Base-by-base conservation (phyloP, 2,329 filamentous ascomycete genomes). In the Talaromyces sp. region DNA sequence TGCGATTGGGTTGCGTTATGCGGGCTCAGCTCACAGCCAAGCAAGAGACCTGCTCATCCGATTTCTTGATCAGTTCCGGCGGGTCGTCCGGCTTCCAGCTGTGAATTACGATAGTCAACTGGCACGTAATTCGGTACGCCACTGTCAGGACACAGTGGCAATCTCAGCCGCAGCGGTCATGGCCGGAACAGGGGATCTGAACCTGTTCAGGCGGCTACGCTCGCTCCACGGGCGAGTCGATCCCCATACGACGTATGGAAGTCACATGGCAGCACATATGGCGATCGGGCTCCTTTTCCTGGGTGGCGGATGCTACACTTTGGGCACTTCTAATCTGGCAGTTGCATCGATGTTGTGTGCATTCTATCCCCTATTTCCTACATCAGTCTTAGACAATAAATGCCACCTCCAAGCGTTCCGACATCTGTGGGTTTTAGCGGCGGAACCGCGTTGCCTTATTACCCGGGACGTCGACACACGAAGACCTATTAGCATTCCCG, bases 371-470 rank as follows among this genome's bases (percentile, higher is more conserved):
- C 85, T 97, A 22, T 97, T 96, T 75, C 95, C 95, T 0, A 90
- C 87, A 10, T 90, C 87, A 35, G 91, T 98, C 1, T 90, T 96
- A 72, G 95, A 99, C 79, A 98, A 98, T 74, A 90, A 91, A 69
- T 93, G 92, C 11, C 95, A 99, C 72, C 84, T 99, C 6, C 95
- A 99, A 80, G 95, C 96, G 3, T 95, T 99, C 80, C 88, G 96
- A 5, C 94, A 99, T 78, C 91, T 99, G 73, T 99, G 95, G 95
- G 94, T 97, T 11, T 84, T 99, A 3, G 95, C 95, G 1, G 90
- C 91, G 0, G 95, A 99, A 72, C 87, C 92, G 10, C 87, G 96
- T 61, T 98, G 94, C 74, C 85, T 99, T 0, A 87, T 99, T 0
- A 87, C 92, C 19, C 91, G 94, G 67, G 95, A 99, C 70, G 86